Evolutionary conservation across 371 early-diverging fungal genomes (phyloP), one percentile per base, ranked within the genome.

Genomic region (Mortierella sp.): DNA sequence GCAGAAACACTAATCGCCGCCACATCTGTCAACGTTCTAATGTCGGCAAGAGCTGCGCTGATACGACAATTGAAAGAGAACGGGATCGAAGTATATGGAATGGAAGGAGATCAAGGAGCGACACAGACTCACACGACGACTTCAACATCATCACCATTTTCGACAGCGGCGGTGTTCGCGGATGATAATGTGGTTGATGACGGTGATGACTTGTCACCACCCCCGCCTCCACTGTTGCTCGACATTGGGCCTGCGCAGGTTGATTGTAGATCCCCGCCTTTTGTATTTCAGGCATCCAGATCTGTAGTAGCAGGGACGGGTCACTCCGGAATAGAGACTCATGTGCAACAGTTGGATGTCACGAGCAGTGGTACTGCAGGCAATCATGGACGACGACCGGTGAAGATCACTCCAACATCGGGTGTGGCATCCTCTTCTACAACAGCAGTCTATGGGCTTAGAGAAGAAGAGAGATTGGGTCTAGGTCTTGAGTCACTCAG

Each of bases 1-100:
- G n/a, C n/a, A n/a, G n/a, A n/a, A n/a, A n/a, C n/a, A n/a, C n/a
- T n/a, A n/a, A n/a, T n/a, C n/a, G n/a, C n/a, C n/a, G n/a, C n/a
- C n/a, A n/a, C n/a, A n/a, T n/a, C n/a, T n/a, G n/a, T n/a, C n/a
- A n/a, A n/a, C n/a, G n/a, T n/a, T n/a, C n/a, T n/a, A n/a, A 59
- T 37, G 32, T 50, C 30, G 42, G 47, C 19, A 32, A 23, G 8
- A 48, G 44, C 3, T 56, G 72, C 56, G 2, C 32, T 72, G 14
- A 72, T 72, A 7, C 51, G 48, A 9, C 56, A 66, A 12, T 23
- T 72, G 14, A 14, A 26, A 9, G 58, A 72, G 5, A 15, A 72
- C n/a, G 62, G 53, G 4, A 60, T 66, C 42, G 49, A 60, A 19
- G 37, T 61, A 3, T 72, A 65, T 41, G 72, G 72, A 0, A 58